These are phyloP conservation scores for Verticillium tricorpus DNA, from an alignment of 2,329 filamentous ascomycete species.

Conservation along the genomic window DNA sequence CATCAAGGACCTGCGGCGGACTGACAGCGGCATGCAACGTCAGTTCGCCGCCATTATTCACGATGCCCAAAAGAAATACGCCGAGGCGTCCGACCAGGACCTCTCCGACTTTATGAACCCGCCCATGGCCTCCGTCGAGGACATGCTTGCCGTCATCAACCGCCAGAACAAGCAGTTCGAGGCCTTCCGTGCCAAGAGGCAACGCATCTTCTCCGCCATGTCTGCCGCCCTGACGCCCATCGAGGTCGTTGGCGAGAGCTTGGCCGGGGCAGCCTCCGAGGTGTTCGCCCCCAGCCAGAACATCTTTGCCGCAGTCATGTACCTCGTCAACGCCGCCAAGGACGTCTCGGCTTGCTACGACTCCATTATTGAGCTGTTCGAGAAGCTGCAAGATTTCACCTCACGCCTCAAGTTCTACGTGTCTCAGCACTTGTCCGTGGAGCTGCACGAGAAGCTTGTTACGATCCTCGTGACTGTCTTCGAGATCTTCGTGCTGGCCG, in stretches of 20 bases:
- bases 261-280: slow-evolving; percentile 29
- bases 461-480: slow-evolving; percentile 38
- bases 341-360: slow-evolving; percentile 41
- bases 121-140: slow-evolving; percentile 25
- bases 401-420: slow-evolving; percentile 35
- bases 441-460: slow-evolving; percentile 33
- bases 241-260: slow-evolving; percentile 32
- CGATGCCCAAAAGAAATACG: slow-evolving; percentile 28
- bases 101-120: slow-evolving; percentile 27
- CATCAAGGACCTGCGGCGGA: neutral
- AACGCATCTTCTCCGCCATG: slow-evolving; percentile 28
- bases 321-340: slow-evolving; percentile 37
- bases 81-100: slow-evolving; percentile 20
- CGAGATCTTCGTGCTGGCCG: slow-evolving; percentile 38
- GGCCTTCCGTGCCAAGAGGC: slow-evolving; percentile 23
- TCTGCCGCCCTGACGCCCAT: slow-evolving; percentile 28
- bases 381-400: slow-evolving; percentile 37
- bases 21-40: slow-evolving; percentile 1
- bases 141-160: slow-evolving; percentile 26
- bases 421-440: slow-evolving; percentile 28
- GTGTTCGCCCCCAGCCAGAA: slow-evolving; percentile 34
- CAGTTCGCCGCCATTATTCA: slow-evolving; percentile 24
- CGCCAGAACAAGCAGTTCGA: slow-evolving; percentile 29
- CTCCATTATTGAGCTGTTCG: slow-evolving; percentile 38
- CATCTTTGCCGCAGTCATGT: slow-evolving; percentile 37